Evolutionary conservation across 176 grass and related monocot genomes (phyloP), one percentile per base, ranked within the genome.

Genomic region (Carex pumila): DNA sequence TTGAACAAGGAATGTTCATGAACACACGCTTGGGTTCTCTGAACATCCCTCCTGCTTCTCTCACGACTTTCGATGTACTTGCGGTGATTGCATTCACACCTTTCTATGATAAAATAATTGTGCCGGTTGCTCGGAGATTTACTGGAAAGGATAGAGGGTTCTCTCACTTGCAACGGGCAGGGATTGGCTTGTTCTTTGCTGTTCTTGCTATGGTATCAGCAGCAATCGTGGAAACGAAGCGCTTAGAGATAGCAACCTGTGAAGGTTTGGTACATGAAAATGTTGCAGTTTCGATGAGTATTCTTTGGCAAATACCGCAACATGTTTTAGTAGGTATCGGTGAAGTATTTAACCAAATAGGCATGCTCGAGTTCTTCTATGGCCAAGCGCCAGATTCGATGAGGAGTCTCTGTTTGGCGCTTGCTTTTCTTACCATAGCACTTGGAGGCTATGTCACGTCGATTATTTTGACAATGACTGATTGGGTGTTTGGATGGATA

Each of bases 291-390:
- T 75, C 82, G 3, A 79, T 88, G 59, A 88, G 81, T 84, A 90
- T 90, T 78, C 66, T 90, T 21, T 87, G 89, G 89, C 89, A 90
- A 69, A 84, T 80, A 66, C 88, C 88, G 14, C 85, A 90, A 61
- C 85, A 90, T 80, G 54, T 81, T 57, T 66, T 90, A 71, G 75
- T 90, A 6, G 89, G 89, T 47, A 34, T 83, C 18, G 79, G 79
- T 0, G 89, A 87, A 67, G 85, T 90, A 13, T 85, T 90, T 69
- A 87, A 85, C 21, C 86, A 80, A 61, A 85, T 90, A 13, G 85
- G 85, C 7, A 68, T 72, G 56, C 32, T 87, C 2, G 85, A 87
- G 57, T 90, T 90, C 50, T 90, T 90, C 81, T 85, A 90, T 13
- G 66, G 85, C 63, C 71, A 90, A 71, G 69, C 88, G 62, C 88